Conservation (phyloP, 73 alveolate genomes). For the Symbiodinium natans region DNA sequence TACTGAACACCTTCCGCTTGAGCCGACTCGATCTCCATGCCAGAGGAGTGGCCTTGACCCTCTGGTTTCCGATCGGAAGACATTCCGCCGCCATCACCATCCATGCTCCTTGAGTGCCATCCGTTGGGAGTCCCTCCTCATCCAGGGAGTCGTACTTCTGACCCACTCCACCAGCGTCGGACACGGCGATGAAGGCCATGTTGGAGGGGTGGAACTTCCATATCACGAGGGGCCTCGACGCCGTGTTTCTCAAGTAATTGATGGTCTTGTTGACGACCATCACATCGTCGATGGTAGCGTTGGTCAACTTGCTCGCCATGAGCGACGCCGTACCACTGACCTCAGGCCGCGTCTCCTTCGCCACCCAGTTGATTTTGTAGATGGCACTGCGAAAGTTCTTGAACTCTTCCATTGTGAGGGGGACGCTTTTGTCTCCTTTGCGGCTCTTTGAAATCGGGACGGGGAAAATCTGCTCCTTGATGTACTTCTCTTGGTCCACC, state of each 20-base stretch:
- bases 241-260: neutral
- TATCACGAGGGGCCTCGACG: neutral
- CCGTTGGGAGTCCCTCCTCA: slow-evolving; percentile 2
- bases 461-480: neutral
- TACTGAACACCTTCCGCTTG: neutral
- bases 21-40: neutral
- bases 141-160: neutral
- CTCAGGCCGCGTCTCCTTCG: neutral
- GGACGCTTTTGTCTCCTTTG: neutral
- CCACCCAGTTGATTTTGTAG: slow-evolving; percentile 29
- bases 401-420: neutral
- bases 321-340: neutral
- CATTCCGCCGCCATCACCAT: neutral
- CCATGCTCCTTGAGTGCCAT: slow-evolving; percentile 42
- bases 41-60: neutral
- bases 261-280: neutral
- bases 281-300: neutral
- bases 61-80: neutral
- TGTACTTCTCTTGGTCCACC: slow-evolving; percentile 5
- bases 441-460: neutral
- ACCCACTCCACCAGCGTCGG: slow-evolving; percentile 10
- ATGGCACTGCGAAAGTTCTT: neutral
- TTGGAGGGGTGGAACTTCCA: neutral
- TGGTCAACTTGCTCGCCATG: neutral
- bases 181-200: neutral